phyloP scores from a whole-genome alignment of 2,329 filamentous ascomycete species.

The Verticillium albo-atrum region DNA sequence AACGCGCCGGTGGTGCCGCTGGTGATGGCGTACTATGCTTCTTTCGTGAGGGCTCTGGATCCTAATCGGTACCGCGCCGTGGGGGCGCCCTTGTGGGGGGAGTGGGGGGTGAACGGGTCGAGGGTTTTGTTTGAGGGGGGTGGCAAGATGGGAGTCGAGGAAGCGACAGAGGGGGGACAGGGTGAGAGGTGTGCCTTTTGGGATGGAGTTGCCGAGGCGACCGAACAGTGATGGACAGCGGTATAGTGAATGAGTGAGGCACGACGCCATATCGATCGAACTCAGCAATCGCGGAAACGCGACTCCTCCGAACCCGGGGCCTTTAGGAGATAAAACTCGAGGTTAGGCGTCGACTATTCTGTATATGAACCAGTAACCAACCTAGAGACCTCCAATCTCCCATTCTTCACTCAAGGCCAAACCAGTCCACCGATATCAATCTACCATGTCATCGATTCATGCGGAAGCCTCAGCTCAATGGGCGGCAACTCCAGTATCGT shows the following conservation, averaged over 20 bases:
- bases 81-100: constrained; percentile 34
- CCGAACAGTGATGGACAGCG: constrained; percentile 14
- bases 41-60: constrained; percentile 40
- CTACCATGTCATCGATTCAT: neutral
- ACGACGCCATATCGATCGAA: no score
- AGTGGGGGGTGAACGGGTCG: constrained; percentile 26
- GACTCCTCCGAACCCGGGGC: no score
- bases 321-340: no score
- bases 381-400: no score
- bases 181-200: constrained; percentile 33
- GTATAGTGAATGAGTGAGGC: no score
- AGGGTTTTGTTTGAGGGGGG: constrained; percentile 36
- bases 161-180: constrained; percentile 9
- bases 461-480: neutral
- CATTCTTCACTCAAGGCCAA: no score
- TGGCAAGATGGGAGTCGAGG: constrained; percentile 33
- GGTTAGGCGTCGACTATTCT: no score
- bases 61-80: constrained; percentile 32
- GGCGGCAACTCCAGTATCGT: neutral
- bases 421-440: no score
- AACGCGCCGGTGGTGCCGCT: constrained; percentile 40
- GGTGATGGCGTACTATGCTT: constrained; percentile 45
- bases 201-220: constrained; percentile 27
- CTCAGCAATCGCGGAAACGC: no score
- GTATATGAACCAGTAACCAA: no score